A percentile compares a stretch with the other conserved stretches of the same genome.
phyloP scores from a whole-genome alignment of 1,284 basidiomycete genomes.

The Cryptococcus wingfieldii region DNA sequence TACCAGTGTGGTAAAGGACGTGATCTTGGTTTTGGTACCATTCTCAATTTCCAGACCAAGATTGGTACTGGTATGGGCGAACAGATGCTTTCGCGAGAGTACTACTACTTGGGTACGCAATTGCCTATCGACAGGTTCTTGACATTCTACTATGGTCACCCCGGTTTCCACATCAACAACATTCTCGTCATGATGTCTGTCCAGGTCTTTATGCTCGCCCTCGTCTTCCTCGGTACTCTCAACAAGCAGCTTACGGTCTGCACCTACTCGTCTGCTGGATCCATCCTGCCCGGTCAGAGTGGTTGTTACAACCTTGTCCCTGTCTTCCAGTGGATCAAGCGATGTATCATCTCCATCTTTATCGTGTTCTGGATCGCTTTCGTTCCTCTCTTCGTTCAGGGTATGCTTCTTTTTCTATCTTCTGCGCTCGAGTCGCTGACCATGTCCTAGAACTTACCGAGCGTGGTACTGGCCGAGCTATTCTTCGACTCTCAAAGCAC shows the following conservation, averaged over 20 bases:
- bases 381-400: conserved; percentile 88
- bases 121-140: conserved; percentile 96
- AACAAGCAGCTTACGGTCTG: conserved; percentile 75
- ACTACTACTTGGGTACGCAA: conserved; percentile 99
- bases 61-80: conserved; percentile 99
- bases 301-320: conserved; percentile 89
- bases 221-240: conserved; percentile 88
- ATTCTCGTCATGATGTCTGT: conserved; percentile 94
- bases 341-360: conserved; percentile 93
- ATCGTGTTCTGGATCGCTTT: conserved; percentile 94
- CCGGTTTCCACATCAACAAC: conserved; percentile 99
- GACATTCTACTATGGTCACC: conserved; percentile 99
- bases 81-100: conserved; percentile 97
- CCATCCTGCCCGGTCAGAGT: conserved; percentile 66
- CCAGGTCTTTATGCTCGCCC: conserved; percentile 79
- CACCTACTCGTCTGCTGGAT: conserved; percentile 65
- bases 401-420: conserved; percentile 51
- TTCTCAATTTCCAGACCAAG: conserved; percentile 99
- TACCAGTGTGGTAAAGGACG: conserved; percentile 96
- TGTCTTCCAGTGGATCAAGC: conserved; percentile 87
- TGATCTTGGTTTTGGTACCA: conserved; percentile 98
- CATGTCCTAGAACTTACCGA: conserved; percentile 72
- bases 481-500: conserved; percentile 84
- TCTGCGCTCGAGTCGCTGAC: background rate
- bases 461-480: conserved; percentile 80